Base-by-base conservation (phyloP, 2,329 filamentous ascomycete genomes). In the Davidsoniella australis region DNA sequence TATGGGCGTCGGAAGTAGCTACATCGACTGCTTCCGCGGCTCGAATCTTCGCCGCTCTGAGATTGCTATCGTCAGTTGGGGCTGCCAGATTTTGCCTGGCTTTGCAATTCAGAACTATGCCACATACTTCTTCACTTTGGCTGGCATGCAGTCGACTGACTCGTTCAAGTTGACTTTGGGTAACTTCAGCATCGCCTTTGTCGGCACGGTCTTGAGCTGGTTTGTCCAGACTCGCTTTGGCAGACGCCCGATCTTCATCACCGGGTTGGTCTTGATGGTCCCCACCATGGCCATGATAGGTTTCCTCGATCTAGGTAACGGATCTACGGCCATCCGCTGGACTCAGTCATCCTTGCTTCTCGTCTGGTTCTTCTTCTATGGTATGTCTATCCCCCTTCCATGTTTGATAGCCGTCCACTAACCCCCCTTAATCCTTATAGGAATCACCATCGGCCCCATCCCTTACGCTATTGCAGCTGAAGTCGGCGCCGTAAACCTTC, bases 21-120 rank as follows among this genome's bases (percentile, higher is more conserved):
- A 71, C 53, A 54, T 56, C 49, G 69, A 73, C 54, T 68, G 65
- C 52, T 73, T 74, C 63, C 60, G 60, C 9, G 70, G 70, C 23
- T 64, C 63, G 14, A 66, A 73, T 56, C 60, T 64, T 2, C 64
- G 66, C 39, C 65, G 68, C 41, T 69, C 68, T 3, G 65, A 70
- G 56, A 66, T 71, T 48, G 64, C 63, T 55, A 61, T 66, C 59
- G 55, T 51, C 17, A 52, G 60, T 14, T 66, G 67, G 56, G 51
- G 66, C 37, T 64, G 61, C 1, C 68, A 71, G 53, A 66, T 67
- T 54, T 63, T 63, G 4, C 60, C 64, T 49, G 64, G 68, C 12
- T 62, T 62, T 38, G 61, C 63, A 12, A 58, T 67, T 23, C 64
- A 63, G 56, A 68, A 68, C 54, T 63, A 58, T 8, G 63, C 64